Evolutionary conservation across 2,329 filamentous ascomycete species (phyloP), one percentile per base, ranked within the genome.

Genomic region (Scorias spongiosa): DNA sequence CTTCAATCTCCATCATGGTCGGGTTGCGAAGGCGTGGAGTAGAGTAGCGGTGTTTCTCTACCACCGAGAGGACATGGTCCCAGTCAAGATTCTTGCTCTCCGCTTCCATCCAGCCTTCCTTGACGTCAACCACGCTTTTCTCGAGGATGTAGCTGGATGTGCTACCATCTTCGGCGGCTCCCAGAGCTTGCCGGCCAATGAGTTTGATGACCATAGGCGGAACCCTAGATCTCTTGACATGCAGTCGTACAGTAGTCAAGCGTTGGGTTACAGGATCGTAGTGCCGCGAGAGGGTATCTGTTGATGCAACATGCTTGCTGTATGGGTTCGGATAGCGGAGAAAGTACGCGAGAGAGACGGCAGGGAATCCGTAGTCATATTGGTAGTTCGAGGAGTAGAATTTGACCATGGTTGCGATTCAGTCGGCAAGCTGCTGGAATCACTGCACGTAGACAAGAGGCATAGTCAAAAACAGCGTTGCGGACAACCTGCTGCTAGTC

Each of bases 241-340:
- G 84, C 49, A 91, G 74, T 51, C 84, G 81, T 7, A 82, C 81
- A 17, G 84, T 89, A 56, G 84, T 76, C 18, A 91, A 70, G 41
- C 80, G 79, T 53, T 84, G 81, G 1, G 81, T 84, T n/a, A 65
- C 66, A 6, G 79, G 72, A 62, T 89, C 84, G 63, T 85, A 76
- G 61, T 74, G 69, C 51, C 78, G 81, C 41, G 77, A 76, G 61
- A 91, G 84, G 55, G 83, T 86, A 63, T 91, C 84, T 62, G 83
- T 87, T 58, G 81, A 85, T 54, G 87, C 69, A 43, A 91, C 84
- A 66, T 91, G 84, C 50, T 75, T 78, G 51, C 80, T 80, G 67
- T 89, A 88, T 6, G 84, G 84, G 58, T 89, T 91, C 51, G 83
- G 86, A 66, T 91, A 91, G 51, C 84, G 83, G 41, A 91, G 80